Base-by-base conservation (phyloP, 768 basidiomycete genomes). In the Zangia roseola region DNA sequence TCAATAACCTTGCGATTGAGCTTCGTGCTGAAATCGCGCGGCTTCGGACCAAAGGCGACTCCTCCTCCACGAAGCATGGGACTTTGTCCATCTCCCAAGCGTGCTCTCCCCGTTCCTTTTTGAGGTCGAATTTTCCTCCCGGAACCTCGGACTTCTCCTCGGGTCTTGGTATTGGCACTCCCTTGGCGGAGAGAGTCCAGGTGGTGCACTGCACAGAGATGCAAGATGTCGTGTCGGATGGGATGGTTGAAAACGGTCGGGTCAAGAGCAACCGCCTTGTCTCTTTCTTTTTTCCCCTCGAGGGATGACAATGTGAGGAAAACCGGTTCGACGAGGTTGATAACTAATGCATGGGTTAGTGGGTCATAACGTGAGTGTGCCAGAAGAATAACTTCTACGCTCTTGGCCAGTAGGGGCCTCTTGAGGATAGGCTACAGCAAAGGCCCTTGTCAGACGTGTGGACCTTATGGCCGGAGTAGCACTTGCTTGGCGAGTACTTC, bases 21-120 rank as follows among this genome's bases (percentile, higher is more conserved):
- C 55, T 90, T 87, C 17, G 92, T 93, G 59, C 88, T 83, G 68
- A 94, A 97, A 65, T 97, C 90, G 41, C 93, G 81, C 3, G 93
- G 91, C 63, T 91, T 87, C 1, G 92, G 91, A 25, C 93, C 93
- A 52, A 93, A 94, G 6, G 91, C 91, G 34, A 88, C 81, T 57
- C 95, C 97, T 69, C 97, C 97, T 28, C 95, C 95, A 26, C 85
- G 77, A 46, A 86, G 79, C 79, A 92, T 90, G 2, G 91, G 92
- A 65, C 83, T 88, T 59, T 91, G 89, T 2, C 76, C 82, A 58
- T 94, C 92, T 40, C 94, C 95, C 10, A 97, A 73, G 64, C 97
- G 91, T 10, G 97, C 97, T 56, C 70, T 76, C 51, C 97, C 95
- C 14, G 83, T 80, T 9, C 95, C 95, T 69, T 99, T 99, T 68